A percentile compares a stretch with the other conserved stretches of the same genome.
These are phyloP conservation scores for Takakia lepidozioides DNA, from an alignment of 225 moss, liverwort and hornwort species.

Conservation along the genomic window DNA sequence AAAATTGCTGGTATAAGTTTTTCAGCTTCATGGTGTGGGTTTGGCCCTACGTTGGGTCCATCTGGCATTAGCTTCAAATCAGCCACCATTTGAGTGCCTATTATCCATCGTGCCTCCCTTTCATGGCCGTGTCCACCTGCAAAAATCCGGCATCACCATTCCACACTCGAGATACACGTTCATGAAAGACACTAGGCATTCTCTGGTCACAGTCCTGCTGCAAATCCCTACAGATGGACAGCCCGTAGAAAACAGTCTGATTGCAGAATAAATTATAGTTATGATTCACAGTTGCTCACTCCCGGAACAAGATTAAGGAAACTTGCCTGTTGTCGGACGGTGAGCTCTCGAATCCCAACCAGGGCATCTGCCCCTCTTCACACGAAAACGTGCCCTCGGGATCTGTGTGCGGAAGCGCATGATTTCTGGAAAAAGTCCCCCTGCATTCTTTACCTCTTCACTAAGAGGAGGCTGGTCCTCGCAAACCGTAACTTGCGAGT, in stretches of 20 bases:
- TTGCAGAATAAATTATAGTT: too few relatives aligned
- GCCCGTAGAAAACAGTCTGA: too few relatives aligned
- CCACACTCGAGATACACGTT: background rate
- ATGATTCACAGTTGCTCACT: too few relatives aligned
- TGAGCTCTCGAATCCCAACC: conserved; percentile 42
- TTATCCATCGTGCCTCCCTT: conserved; percentile 50
- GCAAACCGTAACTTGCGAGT: conserved; percentile 38
- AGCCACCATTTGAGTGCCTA: conserved; percentile 86
- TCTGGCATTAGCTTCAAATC: conserved; percentile 96
- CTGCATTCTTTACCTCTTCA: conserved; percentile 27
- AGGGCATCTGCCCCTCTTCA: conserved; percentile 46
- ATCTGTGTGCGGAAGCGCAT: conserved; percentile 37
- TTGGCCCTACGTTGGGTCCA: conserved; percentile 73
- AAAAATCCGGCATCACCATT: background rate
- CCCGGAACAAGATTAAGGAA: too few relatives aligned
- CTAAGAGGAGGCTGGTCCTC: conserved; percentile 36
- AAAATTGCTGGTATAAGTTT: conserved; percentile 89
- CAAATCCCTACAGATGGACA: too few relatives aligned
- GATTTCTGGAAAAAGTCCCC: conserved; percentile 39
- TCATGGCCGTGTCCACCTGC: conserved; percentile 21
- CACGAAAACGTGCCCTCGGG: conserved; percentile 41
- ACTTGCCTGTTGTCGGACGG: conserved; percentile 29
- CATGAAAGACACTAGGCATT: background rate
- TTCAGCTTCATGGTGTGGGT: conserved; percentile 96
- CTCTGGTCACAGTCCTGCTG: background rate